phyloP scores from a whole-genome alignment of 176 grass and related monocot species.

The Raddia distichophylla region DNA sequence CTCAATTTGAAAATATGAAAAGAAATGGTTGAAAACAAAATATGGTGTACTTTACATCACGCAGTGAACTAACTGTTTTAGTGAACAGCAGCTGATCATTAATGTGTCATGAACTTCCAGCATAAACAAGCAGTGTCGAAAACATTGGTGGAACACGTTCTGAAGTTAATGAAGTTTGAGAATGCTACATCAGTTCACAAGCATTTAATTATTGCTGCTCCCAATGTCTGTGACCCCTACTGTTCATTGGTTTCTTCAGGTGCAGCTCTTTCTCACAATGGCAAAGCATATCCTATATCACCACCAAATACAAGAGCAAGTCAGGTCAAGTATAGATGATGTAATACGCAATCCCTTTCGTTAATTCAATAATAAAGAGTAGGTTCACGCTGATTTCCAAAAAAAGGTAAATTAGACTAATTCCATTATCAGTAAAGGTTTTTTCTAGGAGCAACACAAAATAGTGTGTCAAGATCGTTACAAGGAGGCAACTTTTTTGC shows the following conservation, averaged over 20 bases:
- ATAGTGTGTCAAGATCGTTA: conserved; percentile 16
- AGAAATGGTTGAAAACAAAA: background rate
- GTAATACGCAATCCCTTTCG: background rate
- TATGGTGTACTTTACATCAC: too few species aligned
- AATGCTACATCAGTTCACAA: conserved; percentile 13
- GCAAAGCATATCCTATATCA: conserved; percentile 62
- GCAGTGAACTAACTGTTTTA: background rate
- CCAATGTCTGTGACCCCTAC: conserved; percentile 35
- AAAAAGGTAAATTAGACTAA: background rate
- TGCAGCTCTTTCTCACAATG: conserved; percentile 53
- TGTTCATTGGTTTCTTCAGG: conserved; percentile 41
- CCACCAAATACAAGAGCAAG: conserved; percentile 37
- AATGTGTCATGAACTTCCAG: background rate
- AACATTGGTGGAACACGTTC: background rate
- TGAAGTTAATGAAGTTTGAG: background rate
- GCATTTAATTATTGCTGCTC: conserved; percentile 30
- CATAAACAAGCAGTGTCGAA: background rate
- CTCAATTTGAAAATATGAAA: background rate
- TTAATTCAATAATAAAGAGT: background rate
- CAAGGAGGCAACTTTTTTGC: background rate
- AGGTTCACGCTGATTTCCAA: background rate
- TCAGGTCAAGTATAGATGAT: conserved; percentile 28
- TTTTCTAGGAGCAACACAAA: conserved; percentile 2
- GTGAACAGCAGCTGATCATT: background rate
- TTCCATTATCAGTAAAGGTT: background rate